Evolutionary conservation across 805 yeast genomes (phyloP).

Genomic region (Candida sanyiensis): DNA sequence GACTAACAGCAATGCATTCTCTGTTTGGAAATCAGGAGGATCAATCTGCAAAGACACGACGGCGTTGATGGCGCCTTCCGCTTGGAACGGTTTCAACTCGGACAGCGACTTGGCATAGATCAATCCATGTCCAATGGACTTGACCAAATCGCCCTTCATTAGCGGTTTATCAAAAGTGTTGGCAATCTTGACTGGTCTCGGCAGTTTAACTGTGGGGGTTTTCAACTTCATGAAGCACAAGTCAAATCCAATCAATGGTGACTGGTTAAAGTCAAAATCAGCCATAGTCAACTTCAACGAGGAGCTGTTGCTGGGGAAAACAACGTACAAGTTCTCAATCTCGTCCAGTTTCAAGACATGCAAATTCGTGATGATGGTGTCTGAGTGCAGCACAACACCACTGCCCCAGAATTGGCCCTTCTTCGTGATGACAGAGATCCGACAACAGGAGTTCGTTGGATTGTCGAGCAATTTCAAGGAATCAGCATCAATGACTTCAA

Average conservation of each 20-base stretch:
- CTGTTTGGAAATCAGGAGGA: slow-evolving; percentile 1
- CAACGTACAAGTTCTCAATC: slow-evolving; percentile 12
- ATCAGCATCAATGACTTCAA: neutral
- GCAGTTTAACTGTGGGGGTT: slow-evolving; percentile 3
- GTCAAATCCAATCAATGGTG: slow-evolving; percentile 25
- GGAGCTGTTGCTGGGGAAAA: slow-evolving; percentile 9
- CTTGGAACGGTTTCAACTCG: slow-evolving; percentile 17
- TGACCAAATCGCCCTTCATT: slow-evolving; percentile 16
- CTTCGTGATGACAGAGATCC: slow-evolving; percentile 18
- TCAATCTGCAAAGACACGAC: slow-evolving; percentile 14
- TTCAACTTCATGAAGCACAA: slow-evolving; percentile 20
- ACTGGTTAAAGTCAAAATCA: slow-evolving; percentile 12
- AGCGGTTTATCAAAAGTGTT: slow-evolving; percentile 8
- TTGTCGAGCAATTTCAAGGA: slow-evolving; percentile 6
- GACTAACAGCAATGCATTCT: slow-evolving; percentile 18
- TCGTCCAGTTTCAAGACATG: slow-evolving; percentile 22
- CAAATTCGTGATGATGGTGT: slow-evolving; percentile 21
- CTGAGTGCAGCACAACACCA: slow-evolving; percentile 19
- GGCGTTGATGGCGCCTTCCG: slow-evolving; percentile 21
- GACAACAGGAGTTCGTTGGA: slow-evolving; percentile 19
- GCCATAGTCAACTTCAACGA: slow-evolving; percentile 5
- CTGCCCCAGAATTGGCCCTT: slow-evolving; percentile 26
- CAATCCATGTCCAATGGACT: slow-evolving; percentile 25
- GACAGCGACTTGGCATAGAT: slow-evolving; percentile 12
- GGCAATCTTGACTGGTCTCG: slow-evolving; percentile 14